A percentile compares a stretch with the other conserved stretches of the same genome.
These are phyloP conservation scores for Pyrenophora graminea DNA, from an alignment of 2,329 filamentous ascomycete species.

Conservation along the genomic window DNA sequence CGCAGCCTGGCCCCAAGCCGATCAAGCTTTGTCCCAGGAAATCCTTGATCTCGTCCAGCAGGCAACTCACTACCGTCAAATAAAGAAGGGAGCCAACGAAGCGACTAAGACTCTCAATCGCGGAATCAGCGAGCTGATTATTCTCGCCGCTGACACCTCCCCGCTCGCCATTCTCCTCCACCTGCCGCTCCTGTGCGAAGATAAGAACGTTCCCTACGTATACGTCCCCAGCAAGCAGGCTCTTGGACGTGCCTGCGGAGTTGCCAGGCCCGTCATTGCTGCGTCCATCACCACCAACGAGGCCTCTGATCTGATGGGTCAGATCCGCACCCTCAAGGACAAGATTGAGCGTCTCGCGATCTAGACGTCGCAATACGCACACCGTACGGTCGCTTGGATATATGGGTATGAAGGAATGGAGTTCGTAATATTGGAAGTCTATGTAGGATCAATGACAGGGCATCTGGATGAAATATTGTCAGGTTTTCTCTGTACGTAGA, in stretches of 20 bases:
- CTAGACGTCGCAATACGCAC: slow-evolving; percentile 48
- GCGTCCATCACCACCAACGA: slow-evolving; percentile 76
- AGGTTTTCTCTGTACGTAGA: slow-evolving; percentile 24
- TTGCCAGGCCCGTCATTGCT: slow-evolving; percentile 84
- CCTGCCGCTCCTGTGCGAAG: slow-evolving; percentile 86
- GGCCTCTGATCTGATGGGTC: slow-evolving; percentile 66
- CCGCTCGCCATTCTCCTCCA: slow-evolving; percentile 72
- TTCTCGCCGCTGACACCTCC: slow-evolving; percentile 79
- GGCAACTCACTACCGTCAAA: slow-evolving; percentile 25
- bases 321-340: slow-evolving; percentile 88
- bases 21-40: slow-evolving; percentile 55
- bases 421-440: slow-evolving; percentile 19
- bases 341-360: slow-evolving; percentile 97
- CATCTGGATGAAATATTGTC: slow-evolving; percentile 24
- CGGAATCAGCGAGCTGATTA: slow-evolving; percentile 85
- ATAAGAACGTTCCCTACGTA: slow-evolving; percentile 69
- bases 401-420: not conserved
- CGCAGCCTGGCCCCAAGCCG: slow-evolving; percentile 33
- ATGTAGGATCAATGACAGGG: slow-evolving; percentile 18
- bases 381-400: not conserved
- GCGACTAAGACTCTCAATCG: slow-evolving; percentile 87
- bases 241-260: slow-evolving; percentile 73
- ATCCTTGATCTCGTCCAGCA: slow-evolving; percentile 46
- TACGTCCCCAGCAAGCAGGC: slow-evolving; percentile 78
- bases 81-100: slow-evolving; percentile 58